Base-by-base conservation (phyloP, 116 monocot species). In the Cymodocea nodosa region DNA sequence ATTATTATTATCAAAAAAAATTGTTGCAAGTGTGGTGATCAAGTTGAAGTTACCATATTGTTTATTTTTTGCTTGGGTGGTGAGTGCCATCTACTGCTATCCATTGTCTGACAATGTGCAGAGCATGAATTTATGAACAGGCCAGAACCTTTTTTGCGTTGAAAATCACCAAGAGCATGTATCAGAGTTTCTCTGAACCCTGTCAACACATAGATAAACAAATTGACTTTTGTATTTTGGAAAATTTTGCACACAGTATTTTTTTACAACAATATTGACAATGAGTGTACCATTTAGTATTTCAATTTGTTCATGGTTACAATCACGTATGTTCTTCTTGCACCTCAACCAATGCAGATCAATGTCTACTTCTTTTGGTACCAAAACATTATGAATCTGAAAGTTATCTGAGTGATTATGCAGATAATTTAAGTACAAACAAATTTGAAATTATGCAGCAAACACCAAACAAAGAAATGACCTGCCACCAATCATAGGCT, bases 401-500 rank as follows among this genome's bases (percentile, higher is more conserved):
- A 51, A 64, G 37, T 62, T 62, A 15, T n/a, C 2, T 18, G 6
- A 37, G 11, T 18, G 2, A 36, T 19, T 37, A n/a, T 62, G 19
- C n/a, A 60, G 35, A 37, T 37, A 62, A 23, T 16, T 6, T 50
- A 12, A 22, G 22, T 6, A 22, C 40, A 18, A 64, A 13, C 11
- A 50, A 13, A 14, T 23, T 6, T 14, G 13, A 22, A 64, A 54
- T 54, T 18, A 54, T n/a, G 18, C n/a, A 64, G 20, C 19, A 63
- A 15, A 50, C 2, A 19, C 23, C 6, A 20, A 64, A 24, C 24
- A 11, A 50, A 62, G 17, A 22, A 69, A 61, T 68, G 60, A 95
- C 90, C 90, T 90, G 94, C 94, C 94, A 95, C 73, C 71, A 77
- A 72, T 95, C 94, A 77, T 90, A 90, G 15, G 86, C 83, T 64